Conservation (phyloP, 2,329 filamentous ascomycete species). For the Pseudomassariella vexata region DNA sequence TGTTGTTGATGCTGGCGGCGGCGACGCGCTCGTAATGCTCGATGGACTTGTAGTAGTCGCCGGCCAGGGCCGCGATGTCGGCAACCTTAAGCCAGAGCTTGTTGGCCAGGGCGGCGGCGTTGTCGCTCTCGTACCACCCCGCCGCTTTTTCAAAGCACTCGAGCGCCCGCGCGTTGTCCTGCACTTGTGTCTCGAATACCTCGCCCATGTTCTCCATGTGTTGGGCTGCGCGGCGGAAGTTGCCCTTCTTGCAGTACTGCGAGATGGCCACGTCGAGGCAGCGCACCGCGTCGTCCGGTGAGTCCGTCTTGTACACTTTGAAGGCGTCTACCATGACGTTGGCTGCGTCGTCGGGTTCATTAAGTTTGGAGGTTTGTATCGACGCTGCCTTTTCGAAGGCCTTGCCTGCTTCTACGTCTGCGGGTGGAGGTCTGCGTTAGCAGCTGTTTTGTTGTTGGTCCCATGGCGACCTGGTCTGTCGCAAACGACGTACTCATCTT, state of each 20-base stretch:
- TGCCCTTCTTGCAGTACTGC: conserved; percentile 84
- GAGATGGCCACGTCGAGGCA: conserved; percentile 75
- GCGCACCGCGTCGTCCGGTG: conserved; percentile 75
- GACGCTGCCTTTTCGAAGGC: conserved; percentile 82
- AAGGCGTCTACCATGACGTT: conserved; percentile 86
- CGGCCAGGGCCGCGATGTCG: conserved; percentile 75
- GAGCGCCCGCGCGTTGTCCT: conserved; percentile 71
- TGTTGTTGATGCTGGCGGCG: conserved; percentile 73
- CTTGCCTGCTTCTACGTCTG: conserved; percentile 79
- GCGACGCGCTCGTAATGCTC: conserved; percentile 81
- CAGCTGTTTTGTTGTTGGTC: conserved; percentile 2
- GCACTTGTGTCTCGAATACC: conserved; percentile 75
- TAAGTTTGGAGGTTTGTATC: conserved; percentile 74
- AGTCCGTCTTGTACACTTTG: conserved; percentile 86
- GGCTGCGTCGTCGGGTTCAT: conserved; percentile 87
- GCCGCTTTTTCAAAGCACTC: conserved; percentile 82
- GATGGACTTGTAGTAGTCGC: conserved; percentile 79
- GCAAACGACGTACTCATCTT: conserved; percentile 70
- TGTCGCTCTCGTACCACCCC: conserved; percentile 83
- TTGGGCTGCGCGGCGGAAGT: conserved; percentile 83
- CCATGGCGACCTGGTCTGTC: not conserved
- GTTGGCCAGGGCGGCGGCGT: conserved; percentile 80
- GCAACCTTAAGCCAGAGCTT: conserved; percentile 91
- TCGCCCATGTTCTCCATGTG: conserved; percentile 88
- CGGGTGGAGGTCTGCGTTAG: not conserved